phyloP scores from a whole-genome alignment of 2,329 filamentous ascomycete species.

The Knoxdaviesia capensis region DNA sequence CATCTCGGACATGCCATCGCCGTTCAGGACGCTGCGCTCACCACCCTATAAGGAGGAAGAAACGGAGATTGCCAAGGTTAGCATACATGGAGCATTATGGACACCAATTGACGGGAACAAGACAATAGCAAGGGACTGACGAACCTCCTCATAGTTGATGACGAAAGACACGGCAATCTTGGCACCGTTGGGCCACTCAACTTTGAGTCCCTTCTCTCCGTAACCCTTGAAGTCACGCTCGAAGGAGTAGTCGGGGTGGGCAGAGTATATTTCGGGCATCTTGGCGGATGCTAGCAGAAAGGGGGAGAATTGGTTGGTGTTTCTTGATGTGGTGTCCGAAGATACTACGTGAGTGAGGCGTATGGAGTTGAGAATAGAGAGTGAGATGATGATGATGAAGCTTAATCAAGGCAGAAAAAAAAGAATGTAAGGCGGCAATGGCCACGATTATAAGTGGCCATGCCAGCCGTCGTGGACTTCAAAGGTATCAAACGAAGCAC shows the following conservation, averaged over 20 bases:
- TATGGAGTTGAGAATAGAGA: no score
- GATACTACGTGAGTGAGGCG: no score
- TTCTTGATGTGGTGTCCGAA: no score
- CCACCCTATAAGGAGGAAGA: conserved; percentile 8
- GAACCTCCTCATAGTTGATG: conserved; percentile 23
- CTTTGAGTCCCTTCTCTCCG: conserved; percentile 15
- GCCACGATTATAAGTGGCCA: no score
- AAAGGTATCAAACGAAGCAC: no score
- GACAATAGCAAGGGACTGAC: background rate
- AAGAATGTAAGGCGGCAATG: no score
- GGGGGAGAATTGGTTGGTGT: no score
- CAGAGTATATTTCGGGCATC: conserved; percentile 11
- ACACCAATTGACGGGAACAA: no score
- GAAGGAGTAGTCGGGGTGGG: conserved; percentile 12
- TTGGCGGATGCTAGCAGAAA: background rate
- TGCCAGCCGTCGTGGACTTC: no score
- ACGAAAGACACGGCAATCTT: conserved; percentile 24
- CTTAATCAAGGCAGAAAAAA: no score
- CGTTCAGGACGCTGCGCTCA: conserved; percentile 16
- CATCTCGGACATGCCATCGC: conserved; percentile 17
- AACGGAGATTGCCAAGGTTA: no score
- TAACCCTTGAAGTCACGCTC: conserved; percentile 17
- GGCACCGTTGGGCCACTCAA: conserved; percentile 19
- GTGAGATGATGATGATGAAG: conserved; percentile 2
- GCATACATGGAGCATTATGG: no score